These are phyloP conservation scores for Xylaria nigripes DNA, from an alignment of 495 filamentous ascomycete genomes.

Conservation along the genomic window DNA sequence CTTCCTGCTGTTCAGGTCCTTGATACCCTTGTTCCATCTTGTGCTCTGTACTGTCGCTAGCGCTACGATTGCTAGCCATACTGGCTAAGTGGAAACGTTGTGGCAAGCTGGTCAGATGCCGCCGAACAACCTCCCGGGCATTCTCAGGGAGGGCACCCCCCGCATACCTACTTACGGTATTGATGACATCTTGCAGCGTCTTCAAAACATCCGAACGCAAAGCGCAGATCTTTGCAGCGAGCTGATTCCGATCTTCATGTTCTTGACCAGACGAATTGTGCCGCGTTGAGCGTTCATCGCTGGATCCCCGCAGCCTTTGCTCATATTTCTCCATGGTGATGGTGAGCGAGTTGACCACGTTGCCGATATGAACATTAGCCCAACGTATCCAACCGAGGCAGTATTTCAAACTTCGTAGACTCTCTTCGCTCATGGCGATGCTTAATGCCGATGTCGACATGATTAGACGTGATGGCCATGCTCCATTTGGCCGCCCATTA, in stretches of 20 bases:
- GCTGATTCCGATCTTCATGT: constrained; percentile 28
- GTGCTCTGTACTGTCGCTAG: constrained; percentile 25
- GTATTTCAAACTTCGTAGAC: constrained; percentile 64
- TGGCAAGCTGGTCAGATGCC: constrained; percentile 71
- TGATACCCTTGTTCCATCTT: constrained; percentile 23
- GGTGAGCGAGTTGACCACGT: constrained; percentile 60
- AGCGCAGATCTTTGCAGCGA: constrained; percentile 54
- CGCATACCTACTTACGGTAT: constrained; percentile 73
- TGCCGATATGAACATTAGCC: constrained; percentile 66
- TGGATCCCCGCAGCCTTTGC: constrained; percentile 18
- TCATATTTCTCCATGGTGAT: constrained; percentile 71
- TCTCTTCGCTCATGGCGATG: constrained; percentile 80
- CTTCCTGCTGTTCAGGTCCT: constrained; percentile 21
- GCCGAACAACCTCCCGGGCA: constrained; percentile 64
- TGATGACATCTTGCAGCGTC: constrained; percentile 67
- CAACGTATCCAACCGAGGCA: constrained; percentile 68
- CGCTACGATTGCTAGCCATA: constrained; percentile 31
- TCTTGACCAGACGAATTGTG: constrained; percentile 16
- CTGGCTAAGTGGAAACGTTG: constrained; percentile 58
- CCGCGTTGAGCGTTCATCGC: constrained; percentile 16
- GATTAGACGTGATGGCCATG: constrained; percentile 72
- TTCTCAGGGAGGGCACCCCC: constrained; percentile 80
- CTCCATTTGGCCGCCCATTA: constrained; percentile 26
- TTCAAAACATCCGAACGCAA: constrained; percentile 66
- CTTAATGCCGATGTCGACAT: constrained; percentile 77